Evolutionary conservation across 352 stramenopile species (phyloP).

Genomic region (Globisporangium acanthophoron): DNA sequence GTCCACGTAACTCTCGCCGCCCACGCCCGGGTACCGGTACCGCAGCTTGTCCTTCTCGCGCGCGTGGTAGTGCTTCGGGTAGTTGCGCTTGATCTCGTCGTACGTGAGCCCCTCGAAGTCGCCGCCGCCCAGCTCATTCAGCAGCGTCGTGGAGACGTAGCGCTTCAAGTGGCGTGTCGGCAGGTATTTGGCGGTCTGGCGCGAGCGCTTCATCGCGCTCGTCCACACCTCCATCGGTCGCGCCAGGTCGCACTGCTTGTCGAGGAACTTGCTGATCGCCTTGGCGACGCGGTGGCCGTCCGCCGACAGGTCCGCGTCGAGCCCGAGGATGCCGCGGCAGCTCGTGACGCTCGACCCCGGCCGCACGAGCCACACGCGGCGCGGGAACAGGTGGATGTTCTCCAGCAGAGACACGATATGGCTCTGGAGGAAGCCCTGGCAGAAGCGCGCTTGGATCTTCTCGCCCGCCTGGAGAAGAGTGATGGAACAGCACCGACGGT

Average conservation of each 20-base stretch:
- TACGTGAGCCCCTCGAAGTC: constrained; percentile 89
- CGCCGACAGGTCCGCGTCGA: constrained; percentile 79
- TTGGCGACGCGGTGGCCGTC: constrained; percentile 73
- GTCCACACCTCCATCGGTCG: constrained; percentile 74
- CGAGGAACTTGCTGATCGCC: constrained; percentile 83
- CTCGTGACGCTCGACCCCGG: constrained; percentile 79
- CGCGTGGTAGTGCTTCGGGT: constrained; percentile 85
- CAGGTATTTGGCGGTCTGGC: constrained; percentile 68
- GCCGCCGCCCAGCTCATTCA: constrained; percentile 89
- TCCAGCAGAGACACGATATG: constrained; percentile 84
- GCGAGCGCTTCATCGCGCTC: constrained; percentile 77
- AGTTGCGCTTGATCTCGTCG: constrained; percentile 77
- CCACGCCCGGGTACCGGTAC: constrained; percentile 87
- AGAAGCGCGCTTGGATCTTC: constrained; percentile 88
- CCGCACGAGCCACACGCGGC: constrained; percentile 88
- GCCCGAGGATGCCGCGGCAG: constrained; percentile 67
- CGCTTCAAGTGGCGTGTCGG: constrained; percentile 62
- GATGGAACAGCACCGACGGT: neutral
- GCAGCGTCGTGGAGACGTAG: constrained; percentile 81
- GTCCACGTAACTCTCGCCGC: constrained; percentile 92
- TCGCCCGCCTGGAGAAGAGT: constrained; percentile 50
- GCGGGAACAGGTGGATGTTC: constrained; percentile 91
- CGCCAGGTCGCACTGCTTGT: constrained; percentile 58
- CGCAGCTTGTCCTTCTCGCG: constrained; percentile 87
- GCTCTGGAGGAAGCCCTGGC: constrained; percentile 82